Conservation (phyloP, 176 grass and related monocot species). For the Carex littledalei region DNA sequence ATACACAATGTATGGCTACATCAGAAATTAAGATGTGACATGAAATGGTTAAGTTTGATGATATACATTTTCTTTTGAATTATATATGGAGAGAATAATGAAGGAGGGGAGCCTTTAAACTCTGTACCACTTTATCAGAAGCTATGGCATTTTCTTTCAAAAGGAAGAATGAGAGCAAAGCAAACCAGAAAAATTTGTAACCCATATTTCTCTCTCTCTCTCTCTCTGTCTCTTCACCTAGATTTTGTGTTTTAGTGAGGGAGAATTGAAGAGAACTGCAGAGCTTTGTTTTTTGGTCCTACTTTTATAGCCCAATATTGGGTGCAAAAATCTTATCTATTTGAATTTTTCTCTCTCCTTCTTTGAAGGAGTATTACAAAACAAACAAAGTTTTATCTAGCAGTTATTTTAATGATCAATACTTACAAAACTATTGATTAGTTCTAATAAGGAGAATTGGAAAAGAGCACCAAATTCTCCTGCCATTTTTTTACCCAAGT, state of each 20-base stretch:
- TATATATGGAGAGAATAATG: background rate
- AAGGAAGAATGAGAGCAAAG: background rate
- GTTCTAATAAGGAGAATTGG: too few relatives aligned
- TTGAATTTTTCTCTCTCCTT: too few relatives aligned
- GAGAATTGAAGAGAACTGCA: too few relatives aligned
- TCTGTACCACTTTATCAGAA: background rate
- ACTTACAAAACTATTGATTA: too few relatives aligned
- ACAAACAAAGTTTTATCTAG: too few relatives aligned
- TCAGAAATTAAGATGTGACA: background rate
- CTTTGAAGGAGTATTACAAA: too few relatives aligned
- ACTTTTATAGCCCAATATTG: background rate
- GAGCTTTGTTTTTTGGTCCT: background rate
- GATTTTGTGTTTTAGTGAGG: background rate
- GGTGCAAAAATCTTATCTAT: background rate
- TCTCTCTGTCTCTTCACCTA: background rate
- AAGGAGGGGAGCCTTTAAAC: background rate
- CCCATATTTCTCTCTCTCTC: background rate
- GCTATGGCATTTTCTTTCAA: background rate
- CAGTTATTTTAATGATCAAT: too few relatives aligned
- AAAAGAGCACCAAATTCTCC: too few relatives aligned
- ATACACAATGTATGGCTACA: slow-evolving; percentile 67
- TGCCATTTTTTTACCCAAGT: too few relatives aligned
- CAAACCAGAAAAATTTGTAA: background rate
- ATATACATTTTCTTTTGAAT: too few relatives aligned
- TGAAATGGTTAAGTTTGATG: background rate